Percentiles rank a stretch among this genome's conserved stretches.
Evolutionary conservation across 2,329 filamentous ascomycete genomes (phyloP).

Genomic region (Aspergillus ustus): DNA sequence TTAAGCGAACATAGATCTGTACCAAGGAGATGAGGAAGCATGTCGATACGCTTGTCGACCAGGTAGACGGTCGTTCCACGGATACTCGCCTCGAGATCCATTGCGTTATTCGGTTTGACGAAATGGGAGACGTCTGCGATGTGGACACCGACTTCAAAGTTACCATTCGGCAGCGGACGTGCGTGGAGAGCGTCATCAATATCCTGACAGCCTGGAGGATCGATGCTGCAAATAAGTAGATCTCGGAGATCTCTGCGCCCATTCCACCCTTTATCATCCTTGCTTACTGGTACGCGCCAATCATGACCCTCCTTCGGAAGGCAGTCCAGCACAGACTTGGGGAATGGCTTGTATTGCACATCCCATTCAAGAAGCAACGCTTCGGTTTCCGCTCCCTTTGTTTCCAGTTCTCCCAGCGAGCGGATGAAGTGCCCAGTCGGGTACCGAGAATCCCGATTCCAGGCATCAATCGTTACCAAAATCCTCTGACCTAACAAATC

Average conservation of each 20-base stretch:
- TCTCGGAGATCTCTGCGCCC: slow-evolving; percentile 82
- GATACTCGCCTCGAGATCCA: slow-evolving; percentile 93
- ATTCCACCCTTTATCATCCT: slow-evolving; percentile 83
- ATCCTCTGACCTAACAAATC: slow-evolving; percentile 91
- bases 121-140: slow-evolving; percentile 99
- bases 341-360: slow-evolving; percentile 96
- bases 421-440: slow-evolving; percentile 93
- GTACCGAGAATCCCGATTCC: slow-evolving; percentile 92
- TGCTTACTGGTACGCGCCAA: slow-evolving; percentile 85
- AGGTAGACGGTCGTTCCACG: slow-evolving; percentile 96
- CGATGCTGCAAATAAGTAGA: slow-evolving; percentile 94
- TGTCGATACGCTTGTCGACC: slow-evolving; percentile 98
- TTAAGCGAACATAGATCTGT: slow-evolving; percentile 97
- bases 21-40: slow-evolving; percentile 94
- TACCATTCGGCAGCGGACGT: slow-evolving; percentile 81
- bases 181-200: slow-evolving; percentile 98
- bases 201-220: slow-evolving; percentile 93
- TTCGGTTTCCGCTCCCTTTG: slow-evolving; percentile 96
- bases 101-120: slow-evolving; percentile 93
- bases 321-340: slow-evolving; percentile 93
- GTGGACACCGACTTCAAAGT: slow-evolving; percentile 94
- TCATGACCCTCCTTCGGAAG: slow-evolving; percentile 88
- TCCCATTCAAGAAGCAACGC: slow-evolving; percentile 93
- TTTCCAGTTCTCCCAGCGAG: slow-evolving; percentile 89
- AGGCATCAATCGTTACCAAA: slow-evolving; percentile 89